Conservation (phyloP, 2,329 filamentous ascomycete species). For the Madurella mycetomatis region DNA sequence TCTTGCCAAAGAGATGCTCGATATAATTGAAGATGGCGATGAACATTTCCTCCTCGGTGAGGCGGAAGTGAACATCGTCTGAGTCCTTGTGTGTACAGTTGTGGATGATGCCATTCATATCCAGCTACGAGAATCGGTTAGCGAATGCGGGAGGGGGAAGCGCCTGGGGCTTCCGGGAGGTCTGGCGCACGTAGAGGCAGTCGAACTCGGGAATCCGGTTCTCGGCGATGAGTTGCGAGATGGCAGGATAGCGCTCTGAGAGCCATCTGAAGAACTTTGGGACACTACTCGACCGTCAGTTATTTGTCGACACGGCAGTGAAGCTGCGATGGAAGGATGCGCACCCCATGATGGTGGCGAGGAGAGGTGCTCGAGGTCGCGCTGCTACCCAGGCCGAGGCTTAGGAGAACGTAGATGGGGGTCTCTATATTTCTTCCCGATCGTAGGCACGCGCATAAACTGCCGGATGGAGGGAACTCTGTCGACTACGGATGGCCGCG, state of each 20-base stretch:
- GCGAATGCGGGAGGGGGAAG: constrained; percentile 34
- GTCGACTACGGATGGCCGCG: neutral
- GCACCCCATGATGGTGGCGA: constrained; percentile 30
- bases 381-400: neutral
- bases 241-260: constrained; percentile 96
- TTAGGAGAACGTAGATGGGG: neutral
- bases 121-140: constrained; percentile 50
- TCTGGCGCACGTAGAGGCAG: constrained; percentile 70
- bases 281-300: constrained; percentile 41
- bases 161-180: constrained; percentile 3
- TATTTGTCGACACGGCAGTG: constrained; percentile 1
- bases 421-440: neutral
- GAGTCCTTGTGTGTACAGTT: constrained; percentile 98
- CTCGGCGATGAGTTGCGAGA: constrained; percentile 96
- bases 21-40: constrained; percentile 99
- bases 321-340: constrained; percentile 1
- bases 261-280: constrained; percentile 99
- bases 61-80: constrained; percentile 83
- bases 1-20: constrained; percentile 96
- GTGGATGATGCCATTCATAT: constrained; percentile 99
- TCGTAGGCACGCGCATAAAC: neutral
- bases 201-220: constrained; percentile 99
- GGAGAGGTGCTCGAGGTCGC: constrained; percentile 2
- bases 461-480: neutral
- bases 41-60: constrained; percentile 99